A percentile compares a stretch with the other conserved stretches of the same genome.
phyloP scores from a whole-genome alignment of 306 rosid species.

The Ormosia emarginata region DNA sequence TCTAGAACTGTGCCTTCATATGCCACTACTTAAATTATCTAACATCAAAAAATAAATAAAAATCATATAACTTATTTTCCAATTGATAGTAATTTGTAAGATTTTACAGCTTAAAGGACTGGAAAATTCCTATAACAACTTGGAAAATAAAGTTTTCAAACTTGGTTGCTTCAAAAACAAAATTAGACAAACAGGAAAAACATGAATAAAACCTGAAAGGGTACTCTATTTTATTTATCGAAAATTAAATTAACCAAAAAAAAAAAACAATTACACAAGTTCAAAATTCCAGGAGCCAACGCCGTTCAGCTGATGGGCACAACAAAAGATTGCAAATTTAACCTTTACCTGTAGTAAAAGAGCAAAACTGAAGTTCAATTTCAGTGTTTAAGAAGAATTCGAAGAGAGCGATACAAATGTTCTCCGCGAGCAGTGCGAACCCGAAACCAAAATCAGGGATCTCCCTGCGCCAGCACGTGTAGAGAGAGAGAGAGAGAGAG shows the following conservation, averaged over 20 bases:
- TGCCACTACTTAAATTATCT: background rate
- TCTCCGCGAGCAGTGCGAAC: background rate
- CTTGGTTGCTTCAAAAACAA: background rate
- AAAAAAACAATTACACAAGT: background rate
- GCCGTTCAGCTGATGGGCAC: background rate
- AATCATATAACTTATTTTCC: background rate
- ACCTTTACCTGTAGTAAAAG: slow-evolving; percentile 15
- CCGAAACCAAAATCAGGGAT: slow-evolving; percentile 1
- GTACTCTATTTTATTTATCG: background rate
- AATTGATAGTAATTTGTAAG: background rate
- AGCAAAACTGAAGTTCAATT: slow-evolving; percentile 10
- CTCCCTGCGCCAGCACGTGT: background rate
- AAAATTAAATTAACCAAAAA: background rate
- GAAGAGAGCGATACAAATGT: background rate
- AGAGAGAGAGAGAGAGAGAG: background rate
- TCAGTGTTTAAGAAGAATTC: slow-evolving; percentile 1
- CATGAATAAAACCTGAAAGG: background rate
- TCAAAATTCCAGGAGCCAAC: background rate
- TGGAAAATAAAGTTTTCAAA: background rate
- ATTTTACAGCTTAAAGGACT: background rate
- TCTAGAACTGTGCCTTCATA: background rate
- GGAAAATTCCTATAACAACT: background rate
- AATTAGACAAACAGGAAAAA: background rate
- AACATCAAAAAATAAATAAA: background rate
- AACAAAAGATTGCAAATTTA: background rate